Percentiles rank a stretch among this genome's conserved stretches.
These are phyloP conservation scores for Colletotrichum falcatum DNA, from an alignment of 2,329 filamentous ascomycete species.

Conservation along the genomic window DNA sequence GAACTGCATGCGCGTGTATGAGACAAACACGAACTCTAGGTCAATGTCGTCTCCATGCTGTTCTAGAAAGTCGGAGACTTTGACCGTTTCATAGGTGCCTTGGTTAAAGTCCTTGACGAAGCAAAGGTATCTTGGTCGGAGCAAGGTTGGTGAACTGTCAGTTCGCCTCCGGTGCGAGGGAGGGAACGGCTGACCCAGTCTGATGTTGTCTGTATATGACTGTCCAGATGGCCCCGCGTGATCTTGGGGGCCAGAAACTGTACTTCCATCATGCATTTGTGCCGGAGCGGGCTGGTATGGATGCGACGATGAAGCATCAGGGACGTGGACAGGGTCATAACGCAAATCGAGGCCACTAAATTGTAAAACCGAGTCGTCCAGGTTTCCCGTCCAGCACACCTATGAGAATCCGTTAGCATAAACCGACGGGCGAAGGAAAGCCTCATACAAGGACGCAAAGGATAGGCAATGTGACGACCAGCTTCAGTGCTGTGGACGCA, in stretches of 20 bases:
- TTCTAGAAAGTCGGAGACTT: slow-evolving; percentile 45
- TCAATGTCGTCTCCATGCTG: slow-evolving; percentile 43
- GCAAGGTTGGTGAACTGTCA: not conserved
- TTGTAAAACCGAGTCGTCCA: not conserved
- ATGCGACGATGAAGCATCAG: not conserved
- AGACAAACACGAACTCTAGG: slow-evolving; percentile 54
- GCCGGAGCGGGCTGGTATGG: not conserved
- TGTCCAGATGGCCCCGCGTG: not conserved
- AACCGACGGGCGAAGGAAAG: not conserved
- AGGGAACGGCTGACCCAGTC: not conserved
- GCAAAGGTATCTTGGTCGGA: slow-evolving; percentile 44
- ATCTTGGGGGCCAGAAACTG: not conserved
- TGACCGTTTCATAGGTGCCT: slow-evolving; percentile 41
- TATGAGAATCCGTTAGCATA: not conserved
- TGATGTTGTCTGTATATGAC: not conserved
- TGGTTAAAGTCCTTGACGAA: slow-evolving; percentile 42
- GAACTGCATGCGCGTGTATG: slow-evolving; percentile 57
- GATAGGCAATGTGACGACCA: not conserved
- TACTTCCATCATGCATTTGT: not conserved
- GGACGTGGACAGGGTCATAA: not conserved
- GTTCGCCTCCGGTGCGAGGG: not conserved
- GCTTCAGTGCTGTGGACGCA: not conserved
- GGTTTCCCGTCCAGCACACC: not conserved
- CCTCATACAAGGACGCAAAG: slow-evolving; percentile 3
- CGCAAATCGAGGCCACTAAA: not conserved